phyloP scores from a whole-genome alignment of 2,329 filamentous ascomycete genomes.

The Fusarium mangiferae region DNA sequence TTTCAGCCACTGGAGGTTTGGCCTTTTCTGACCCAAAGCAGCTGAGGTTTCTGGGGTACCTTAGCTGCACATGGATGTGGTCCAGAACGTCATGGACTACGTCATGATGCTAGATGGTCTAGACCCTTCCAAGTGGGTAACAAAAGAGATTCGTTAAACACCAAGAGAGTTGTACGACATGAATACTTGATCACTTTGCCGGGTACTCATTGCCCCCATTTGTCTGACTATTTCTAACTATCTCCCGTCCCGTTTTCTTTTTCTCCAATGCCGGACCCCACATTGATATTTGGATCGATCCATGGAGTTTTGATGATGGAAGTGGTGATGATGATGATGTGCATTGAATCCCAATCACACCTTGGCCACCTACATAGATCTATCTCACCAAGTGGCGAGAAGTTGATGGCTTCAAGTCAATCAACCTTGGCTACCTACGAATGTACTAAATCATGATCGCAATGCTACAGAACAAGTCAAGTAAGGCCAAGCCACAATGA shows the following conservation, averaged over 20 bases:
- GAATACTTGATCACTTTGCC: not conserved
- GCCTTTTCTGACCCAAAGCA: not conserved
- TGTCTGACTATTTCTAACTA: not conserved
- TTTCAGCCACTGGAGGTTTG: not conserved
- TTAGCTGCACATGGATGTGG: not conserved
- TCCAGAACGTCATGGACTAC: constrained; percentile 11
- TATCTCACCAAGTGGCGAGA: no score
- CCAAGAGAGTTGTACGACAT: not conserved
- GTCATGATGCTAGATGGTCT: constrained; percentile 27
- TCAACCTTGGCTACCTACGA: not conserved
- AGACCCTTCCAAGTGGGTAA: not conserved
- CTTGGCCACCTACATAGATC: not conserved
- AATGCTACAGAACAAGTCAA: not conserved
- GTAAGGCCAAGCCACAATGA: constrained; percentile 7
- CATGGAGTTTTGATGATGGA: not conserved
- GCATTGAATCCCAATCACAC: not conserved
- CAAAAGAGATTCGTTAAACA: not conserved
- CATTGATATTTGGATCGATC: not conserved
- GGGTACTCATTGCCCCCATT: no score
- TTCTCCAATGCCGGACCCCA: not conserved
- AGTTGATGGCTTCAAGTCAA: no score
- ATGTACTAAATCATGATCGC: not conserved
- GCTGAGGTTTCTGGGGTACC: constrained; percentile 3
- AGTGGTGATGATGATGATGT: not conserved
- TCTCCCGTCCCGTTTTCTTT: not conserved